Base-by-base conservation (phyloP, 2,329 filamentous ascomycete species). In the Neopestalotiopsis sp. region DNA sequence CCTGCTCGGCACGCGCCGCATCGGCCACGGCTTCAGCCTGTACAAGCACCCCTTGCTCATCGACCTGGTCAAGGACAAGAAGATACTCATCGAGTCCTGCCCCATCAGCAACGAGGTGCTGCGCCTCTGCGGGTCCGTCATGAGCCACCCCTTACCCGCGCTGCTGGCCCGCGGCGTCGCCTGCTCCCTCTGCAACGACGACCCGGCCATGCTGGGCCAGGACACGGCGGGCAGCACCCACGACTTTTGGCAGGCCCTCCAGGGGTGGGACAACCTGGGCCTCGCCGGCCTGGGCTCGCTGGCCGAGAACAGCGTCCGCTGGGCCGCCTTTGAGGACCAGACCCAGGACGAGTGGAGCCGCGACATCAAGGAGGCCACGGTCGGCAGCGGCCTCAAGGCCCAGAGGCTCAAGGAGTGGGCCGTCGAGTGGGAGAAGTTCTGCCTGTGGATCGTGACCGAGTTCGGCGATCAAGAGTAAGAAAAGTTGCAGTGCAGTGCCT, bases 201-300 rank as follows among this genome's bases (percentile, higher is more conserved):
- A 97, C 77, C 95, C 94, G 1, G 93, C 92, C 1, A 94, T 98
- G 75, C 85, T 97, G 5, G 95, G 95, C 9, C 93, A 97, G 75
- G 93, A 93, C 68, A 89, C 87, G 6, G 92, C 90, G 32, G 94
- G 94, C 49, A 91, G 96, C 86, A 95, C 92, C 1, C 93, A 97
- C 80, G 94, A 98, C 81, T 97, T 97, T 80, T 98, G 94, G 94
- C 94, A 97, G 80, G 92, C 93, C 1, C 83, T 98, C 24, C 94
- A 97, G 80, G 95, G 93, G 0, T 96, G 95, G 89, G 92, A 97
- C 69, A 97, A 97, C 76, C 87, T 98, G 14, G 96, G 95, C 0
- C 85, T 98, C 2, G 94, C 93, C 12, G 95, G 95, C 0, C 82
- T 98, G 66, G 95, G 92, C 0, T 92, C 91, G 68, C 85, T 99